Base-by-base conservation (phyloP, 1,284 basidiomycete genomes). In the Malassezia furfur region DNA sequence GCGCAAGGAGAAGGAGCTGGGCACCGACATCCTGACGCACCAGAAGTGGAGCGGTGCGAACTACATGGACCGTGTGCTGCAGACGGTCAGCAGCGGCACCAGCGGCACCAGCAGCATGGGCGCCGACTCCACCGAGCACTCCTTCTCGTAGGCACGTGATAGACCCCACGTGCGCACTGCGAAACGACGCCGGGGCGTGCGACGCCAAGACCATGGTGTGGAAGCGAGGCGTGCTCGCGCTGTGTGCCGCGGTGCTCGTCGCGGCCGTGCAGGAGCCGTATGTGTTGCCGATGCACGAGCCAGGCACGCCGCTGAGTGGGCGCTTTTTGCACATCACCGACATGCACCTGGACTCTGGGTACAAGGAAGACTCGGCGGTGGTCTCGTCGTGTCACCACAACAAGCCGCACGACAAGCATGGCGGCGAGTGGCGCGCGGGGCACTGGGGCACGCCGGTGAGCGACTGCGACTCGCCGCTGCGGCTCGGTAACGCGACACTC, bases 401-500 rank as follows among this genome's bases (percentile, higher is more conserved):
- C 44, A 66, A 68, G 48, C 64, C 66, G 21, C 54, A 65, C 38
- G 57, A 64, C 40, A 60, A 71, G 44, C 57, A 59, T 4, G 60
- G 62, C 25, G 60, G 63, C 19, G 52, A 59, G 30, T 43, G 64
- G 50, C 58, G 70, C 32, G 69, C 72, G 5, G 73, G 70, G n/a
- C 68, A 68, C 61, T 75, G 67, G 66, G 76, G 76, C 1, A 60
- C 71, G 9, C 61, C 61, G 3, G 59, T 72, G 69, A 91, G 87
- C 40, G 84, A 86, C 50, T 96, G 91, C 71, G 91, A 96, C 76
- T 82, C 88, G 14, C 88, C 90, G 0, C 77, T 86, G 41, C 77
- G 79, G 5, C 80, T 94, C 8, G 83, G 87, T 44, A 86, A 91
- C 72, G 80, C 82, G 41, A 88, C 88, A 3, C 80, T 96, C 48